Evolutionary conservation across 495 filamentous ascomycete genomes (phyloP), one percentile per base, ranked within the genome.

Genomic region (Aspergillus wentii): DNA sequence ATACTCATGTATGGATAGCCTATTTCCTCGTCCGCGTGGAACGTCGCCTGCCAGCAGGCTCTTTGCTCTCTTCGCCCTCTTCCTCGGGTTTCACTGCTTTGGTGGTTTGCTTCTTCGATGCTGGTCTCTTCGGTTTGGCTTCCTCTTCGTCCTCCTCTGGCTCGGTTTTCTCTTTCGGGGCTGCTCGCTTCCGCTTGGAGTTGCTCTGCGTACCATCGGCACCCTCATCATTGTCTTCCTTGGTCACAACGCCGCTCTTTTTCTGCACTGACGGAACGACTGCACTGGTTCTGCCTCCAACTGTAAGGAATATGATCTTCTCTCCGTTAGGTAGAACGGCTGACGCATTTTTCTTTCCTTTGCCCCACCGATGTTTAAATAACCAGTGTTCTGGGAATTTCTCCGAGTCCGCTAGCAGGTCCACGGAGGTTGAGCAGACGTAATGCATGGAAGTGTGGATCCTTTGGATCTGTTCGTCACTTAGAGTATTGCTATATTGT

Each of bases 341-440:
- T 0, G 68, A 36, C 5, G 72, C 69, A 36, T 84, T 83, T 55
- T 90, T 90, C 63, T 86, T 86, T 10, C 90, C 90, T 52, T 94
- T 94, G 8, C 80, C 72, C 91, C 90, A 95, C 14, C 92, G 79
- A 57, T 95, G 77, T 31, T 86, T 80, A 71, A 96, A 94, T 19
- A 98, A 66, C 92, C 91, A 98, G 38, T 90, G 69, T 30, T 88
- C 75, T 0, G 92, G 92, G 49, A 96, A 95, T 54, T 83, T 71
- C 14, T 80, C 78, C 1, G 80, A 86, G 35, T 96, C 91, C 2
- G 82, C 90, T 20, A 92, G 70, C 20, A 80, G 74, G 36, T 87
- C 85, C 7, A 90, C 79, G 0, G 91, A 85, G 4, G 76, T 78
- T 28, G 80, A 72, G 51, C 88, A 95, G 25, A 98, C 82, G 38